phyloP scores from a whole-genome alignment of 495 filamentous ascomycete species.

The Cercophora newfieldiana region DNA sequence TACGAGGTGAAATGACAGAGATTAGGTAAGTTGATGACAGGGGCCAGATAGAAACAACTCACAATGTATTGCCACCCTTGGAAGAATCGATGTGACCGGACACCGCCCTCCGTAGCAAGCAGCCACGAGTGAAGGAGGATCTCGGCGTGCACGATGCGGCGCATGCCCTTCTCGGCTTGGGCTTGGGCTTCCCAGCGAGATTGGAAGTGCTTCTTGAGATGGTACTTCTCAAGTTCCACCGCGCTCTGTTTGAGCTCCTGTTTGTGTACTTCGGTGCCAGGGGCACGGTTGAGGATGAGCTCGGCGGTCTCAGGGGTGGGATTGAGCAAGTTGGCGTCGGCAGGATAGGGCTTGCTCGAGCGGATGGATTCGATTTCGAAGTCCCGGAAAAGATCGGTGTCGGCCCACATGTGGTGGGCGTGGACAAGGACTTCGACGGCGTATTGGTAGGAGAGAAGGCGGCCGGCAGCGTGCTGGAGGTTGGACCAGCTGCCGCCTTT shows the following conservation, averaged over 20 bases:
- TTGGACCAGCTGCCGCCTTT: slow-evolving; percentile 18
- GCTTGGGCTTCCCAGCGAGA: neutral
- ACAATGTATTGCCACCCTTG: slow-evolving; percentile 27
- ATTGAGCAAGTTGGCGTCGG: neutral
- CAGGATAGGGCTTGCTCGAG: neutral
- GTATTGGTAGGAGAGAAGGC: slow-evolving; percentile 16
- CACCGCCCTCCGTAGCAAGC: slow-evolving; percentile 13
- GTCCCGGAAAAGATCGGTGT: slow-evolving; percentile 16
- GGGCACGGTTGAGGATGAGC: slow-evolving; percentile 11
- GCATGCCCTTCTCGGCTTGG: neutral
- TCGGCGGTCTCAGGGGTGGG: slow-evolving; percentile 11
- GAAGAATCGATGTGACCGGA: slow-evolving; percentile 24
- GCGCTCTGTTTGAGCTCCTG: neutral
- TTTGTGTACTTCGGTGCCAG: neutral
- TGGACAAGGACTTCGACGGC: slow-evolving; percentile 7
- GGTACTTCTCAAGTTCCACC: neutral
- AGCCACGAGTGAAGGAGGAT: slow-evolving; percentile 24
- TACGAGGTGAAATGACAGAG: neutral
- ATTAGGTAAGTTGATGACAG: neutral
- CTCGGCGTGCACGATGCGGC: slow-evolving; percentile 18
- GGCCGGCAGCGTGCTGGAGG: slow-evolving; percentile 11
- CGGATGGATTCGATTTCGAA: slow-evolving; percentile 7
- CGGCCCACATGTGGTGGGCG: slow-evolving; percentile 17
- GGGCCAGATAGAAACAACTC: neutral
- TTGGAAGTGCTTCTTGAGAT: slow-evolving; percentile 1